These are phyloP conservation scores for Globisporangium iwayamae DNA, from an alignment of 352 stramenopile species.

Conservation along the genomic window DNA sequence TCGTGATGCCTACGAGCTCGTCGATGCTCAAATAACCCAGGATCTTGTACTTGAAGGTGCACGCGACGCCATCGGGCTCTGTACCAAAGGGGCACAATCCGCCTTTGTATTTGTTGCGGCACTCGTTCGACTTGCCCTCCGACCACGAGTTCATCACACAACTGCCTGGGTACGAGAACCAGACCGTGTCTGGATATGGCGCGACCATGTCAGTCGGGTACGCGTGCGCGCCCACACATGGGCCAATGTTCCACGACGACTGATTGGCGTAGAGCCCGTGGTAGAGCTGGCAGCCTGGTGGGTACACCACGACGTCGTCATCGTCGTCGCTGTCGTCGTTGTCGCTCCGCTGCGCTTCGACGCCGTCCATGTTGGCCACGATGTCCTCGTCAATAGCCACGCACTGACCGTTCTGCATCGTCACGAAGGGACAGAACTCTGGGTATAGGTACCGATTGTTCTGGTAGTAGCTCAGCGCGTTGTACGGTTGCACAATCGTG, in stretches of 20 bases:
- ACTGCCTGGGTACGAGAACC: constrained; percentile 71
- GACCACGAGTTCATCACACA: constrained; percentile 54
- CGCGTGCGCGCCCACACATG: constrained; percentile 55
- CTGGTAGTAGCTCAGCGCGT: constrained; percentile 63
- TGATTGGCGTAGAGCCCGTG: constrained; percentile 51
- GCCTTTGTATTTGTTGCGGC: constrained; percentile 30
- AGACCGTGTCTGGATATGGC: constrained; percentile 62
- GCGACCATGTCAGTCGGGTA: constrained; percentile 52
- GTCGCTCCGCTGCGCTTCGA: constrained; percentile 12
- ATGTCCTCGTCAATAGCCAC: constrained; percentile 25
- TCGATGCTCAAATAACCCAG: constrained; percentile 62
- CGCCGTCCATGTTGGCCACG: constrained; percentile 4
- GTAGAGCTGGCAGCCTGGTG: constrained; percentile 62
- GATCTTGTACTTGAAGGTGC: constrained; percentile 73
- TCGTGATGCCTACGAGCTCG: constrained; percentile 65
- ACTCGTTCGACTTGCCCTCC: constrained; percentile 39
- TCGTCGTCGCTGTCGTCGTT: constrained; percentile 17
- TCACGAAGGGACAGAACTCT: constrained; percentile 69
- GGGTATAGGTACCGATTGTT: constrained; percentile 51
- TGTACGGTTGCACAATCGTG: constrained; percentile 51
- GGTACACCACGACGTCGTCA: constrained; percentile 8
- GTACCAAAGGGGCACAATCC: constrained; percentile 55
- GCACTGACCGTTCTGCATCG: constrained; percentile 57
- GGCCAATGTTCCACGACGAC: constrained; percentile 31
- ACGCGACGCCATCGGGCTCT: constrained; percentile 54